These are phyloP conservation scores for Mycena sanguinolenta DNA, from an alignment of 768 basidiomycete genomes.

Conservation along the genomic window DNA sequence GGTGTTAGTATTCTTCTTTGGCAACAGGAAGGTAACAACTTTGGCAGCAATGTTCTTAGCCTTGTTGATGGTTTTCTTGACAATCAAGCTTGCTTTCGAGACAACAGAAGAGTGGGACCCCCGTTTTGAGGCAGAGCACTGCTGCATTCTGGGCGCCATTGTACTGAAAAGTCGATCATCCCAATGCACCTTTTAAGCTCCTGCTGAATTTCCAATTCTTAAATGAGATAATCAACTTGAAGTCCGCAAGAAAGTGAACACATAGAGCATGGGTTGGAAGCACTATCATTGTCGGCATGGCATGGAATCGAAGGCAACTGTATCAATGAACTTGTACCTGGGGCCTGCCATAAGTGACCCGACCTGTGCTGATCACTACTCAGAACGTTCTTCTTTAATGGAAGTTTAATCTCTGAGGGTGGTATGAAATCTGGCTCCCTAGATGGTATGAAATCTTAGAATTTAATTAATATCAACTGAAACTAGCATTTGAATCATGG, in stretches of 20 bases:
- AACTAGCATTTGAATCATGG: neutral
- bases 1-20: neutral
- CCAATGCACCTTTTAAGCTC: too few species aligned
- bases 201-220: too few species aligned
- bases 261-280: too few species aligned
- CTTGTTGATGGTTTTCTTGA: neutral
- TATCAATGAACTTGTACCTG: too few species aligned
- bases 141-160: neutral
- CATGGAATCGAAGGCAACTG: too few species aligned
- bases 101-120: neutral
- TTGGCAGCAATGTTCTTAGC: neutral
- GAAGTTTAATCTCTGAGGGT: neutral
- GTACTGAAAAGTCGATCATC: neutral
- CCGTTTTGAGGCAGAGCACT: neutral
- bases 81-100: neutral
- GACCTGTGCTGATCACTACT: too few species aligned
- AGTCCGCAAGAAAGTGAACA: too few species aligned
- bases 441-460: slow-evolving; percentile 1
- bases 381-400: neutral
- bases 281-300: too few species aligned
- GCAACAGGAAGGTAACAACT: neutral
- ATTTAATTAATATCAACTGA: neutral
- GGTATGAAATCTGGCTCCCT: neutral
- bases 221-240: too few species aligned
- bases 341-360: too few species aligned